Evolutionary conservation across 129 eudicot species (phyloP).

Genomic region (Lactuca sativa): DNA sequence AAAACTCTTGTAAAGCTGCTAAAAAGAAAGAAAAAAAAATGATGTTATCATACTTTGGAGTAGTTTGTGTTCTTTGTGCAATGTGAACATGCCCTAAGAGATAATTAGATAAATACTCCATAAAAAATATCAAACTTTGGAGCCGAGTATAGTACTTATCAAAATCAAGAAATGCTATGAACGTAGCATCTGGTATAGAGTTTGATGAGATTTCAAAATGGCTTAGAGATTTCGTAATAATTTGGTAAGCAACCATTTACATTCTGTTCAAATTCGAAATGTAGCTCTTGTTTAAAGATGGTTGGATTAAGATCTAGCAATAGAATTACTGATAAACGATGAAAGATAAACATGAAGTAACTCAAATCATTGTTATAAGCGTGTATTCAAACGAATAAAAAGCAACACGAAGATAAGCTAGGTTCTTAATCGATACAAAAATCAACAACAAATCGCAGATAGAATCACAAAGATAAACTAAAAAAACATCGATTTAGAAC

Average conservation of each 20-base stretch:
- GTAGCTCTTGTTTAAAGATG: slow-evolving; percentile 18
- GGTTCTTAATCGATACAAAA: slow-evolving; percentile 1
- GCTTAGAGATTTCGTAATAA: neutral
- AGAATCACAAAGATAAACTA: neutral
- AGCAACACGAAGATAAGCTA: neutral
- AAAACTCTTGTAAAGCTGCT: slow-evolving; percentile 17
- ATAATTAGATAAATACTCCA: neutral
- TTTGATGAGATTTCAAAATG: slow-evolving; percentile 8
- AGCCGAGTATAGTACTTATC: neutral
- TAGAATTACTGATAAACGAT: neutral
- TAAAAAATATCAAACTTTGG: neutral
- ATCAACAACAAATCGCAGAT: neutral
- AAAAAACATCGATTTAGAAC: slow-evolving; percentile 1
- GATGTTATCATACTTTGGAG: neutral
- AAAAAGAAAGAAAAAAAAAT: slow-evolving; percentile 17
- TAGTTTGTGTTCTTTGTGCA: neutral
- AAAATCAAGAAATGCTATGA: neutral
- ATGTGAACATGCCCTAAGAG: slow-evolving; percentile 14
- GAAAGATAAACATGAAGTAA: slow-evolving; percentile 4
- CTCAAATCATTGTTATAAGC: neutral
- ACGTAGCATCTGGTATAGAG: neutral
- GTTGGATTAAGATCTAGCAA: slow-evolving; percentile 10
- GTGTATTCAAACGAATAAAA: slow-evolving; percentile 17
- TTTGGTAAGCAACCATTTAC: neutral
- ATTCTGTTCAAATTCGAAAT: slow-evolving; percentile 7